Base-by-base conservation (phyloP, 371 early-diverging fungal genomes). In the Lichtheimia hyalospora region DNA sequence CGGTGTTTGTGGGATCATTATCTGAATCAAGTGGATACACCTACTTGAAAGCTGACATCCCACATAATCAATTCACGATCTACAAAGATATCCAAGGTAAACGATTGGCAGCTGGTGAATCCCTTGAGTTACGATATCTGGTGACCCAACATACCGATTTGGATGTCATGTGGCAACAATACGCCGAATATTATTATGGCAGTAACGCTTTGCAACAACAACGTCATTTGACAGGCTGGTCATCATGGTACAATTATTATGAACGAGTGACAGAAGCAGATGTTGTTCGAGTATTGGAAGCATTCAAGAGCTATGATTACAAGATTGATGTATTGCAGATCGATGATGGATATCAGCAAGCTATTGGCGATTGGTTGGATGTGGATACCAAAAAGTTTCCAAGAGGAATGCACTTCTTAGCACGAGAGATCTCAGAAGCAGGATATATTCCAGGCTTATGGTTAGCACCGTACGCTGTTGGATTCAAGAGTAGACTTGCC, bases 341-440 rank as follows among this genome's bases (percentile, higher is more conserved):
- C 27, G 81, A 81, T 49, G 81, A 81, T 60, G 81, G 81, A 3
- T 81, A 67, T 49, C 57, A 72, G 44, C 60, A 54, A 5, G 60
- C 68, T 0, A 66, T 81, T 8, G 81, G 81, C 1, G 81, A 81
- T 57, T 81, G 81, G 81, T 58, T 81, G n/a, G 56, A 60, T 42
- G 61, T 63, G 10, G 62, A 71, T 41, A 41, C 15, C 12, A 28
- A 41, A 10, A 77, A 75, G 57, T 81, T 81, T 57, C 81, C 81
- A 1, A 54, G 62, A 0, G 81, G 81, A 3, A 81, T 81, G 81
- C 15, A 64, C 1, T 40, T 41, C 20, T 60, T 81, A 25, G 77
- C 78, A 3, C 43, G 56, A 0, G 49, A 63, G 5, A 77, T 81
- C 20, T 68, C 49, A 5, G 55, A 66, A 13, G 68, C 68, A 6